These are phyloP conservation scores for Vaccinium vitisidaea DNA, from an alignment of 148 eudicot genomes.

Conservation along the genomic window DNA sequence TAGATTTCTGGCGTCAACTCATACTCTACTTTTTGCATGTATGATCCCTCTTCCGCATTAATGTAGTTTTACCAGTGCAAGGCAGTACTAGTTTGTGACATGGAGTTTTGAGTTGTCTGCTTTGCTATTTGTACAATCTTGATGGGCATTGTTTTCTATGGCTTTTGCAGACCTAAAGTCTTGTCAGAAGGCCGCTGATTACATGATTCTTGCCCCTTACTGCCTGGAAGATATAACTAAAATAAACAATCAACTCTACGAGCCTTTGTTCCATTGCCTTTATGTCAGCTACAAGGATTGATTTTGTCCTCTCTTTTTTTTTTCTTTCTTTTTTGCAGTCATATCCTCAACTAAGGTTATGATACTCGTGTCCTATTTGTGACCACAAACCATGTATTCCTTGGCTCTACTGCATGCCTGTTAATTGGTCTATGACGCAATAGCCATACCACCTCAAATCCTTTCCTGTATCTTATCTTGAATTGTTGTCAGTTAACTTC, in stretches of 20 bases:
- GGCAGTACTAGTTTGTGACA: background rate
- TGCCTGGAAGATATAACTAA: background rate
- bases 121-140: background rate
- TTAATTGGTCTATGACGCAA: background rate
- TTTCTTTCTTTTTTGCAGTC: background rate
- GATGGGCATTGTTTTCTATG: background rate
- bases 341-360: background rate
- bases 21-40: background rate
- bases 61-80: background rate
- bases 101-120: background rate
- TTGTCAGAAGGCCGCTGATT: background rate
- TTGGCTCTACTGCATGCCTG: background rate
- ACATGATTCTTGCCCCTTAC: background rate
- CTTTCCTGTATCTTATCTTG: background rate
- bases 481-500: background rate
- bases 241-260: background rate
- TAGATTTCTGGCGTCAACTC: slow-evolving; percentile 1
- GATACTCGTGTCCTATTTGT: background rate
- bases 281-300: background rate
- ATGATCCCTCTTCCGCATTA: background rate
- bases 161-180: background rate
- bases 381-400: background rate
- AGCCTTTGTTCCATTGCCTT: background rate
- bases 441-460: background rate
- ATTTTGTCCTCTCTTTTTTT: background rate